phyloP scores from a whole-genome alignment of 108 stramenopile genomes.

The Cyclotella cryptica region DNA sequence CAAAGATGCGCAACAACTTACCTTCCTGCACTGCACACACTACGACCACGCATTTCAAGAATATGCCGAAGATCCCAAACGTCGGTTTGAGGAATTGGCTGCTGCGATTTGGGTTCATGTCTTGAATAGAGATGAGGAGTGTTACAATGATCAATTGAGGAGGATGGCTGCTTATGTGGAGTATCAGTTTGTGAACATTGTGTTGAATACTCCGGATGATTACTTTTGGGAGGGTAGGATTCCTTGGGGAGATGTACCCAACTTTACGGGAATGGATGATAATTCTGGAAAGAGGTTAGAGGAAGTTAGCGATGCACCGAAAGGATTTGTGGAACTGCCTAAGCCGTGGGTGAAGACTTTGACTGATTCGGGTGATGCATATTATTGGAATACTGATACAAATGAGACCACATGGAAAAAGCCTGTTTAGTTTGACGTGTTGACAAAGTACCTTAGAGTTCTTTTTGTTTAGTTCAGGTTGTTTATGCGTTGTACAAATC shows the following conservation, averaged over 20 bases:
- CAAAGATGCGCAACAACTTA: conserved; percentile 87
- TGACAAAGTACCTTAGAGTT: no score
- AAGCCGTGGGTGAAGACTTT: conserved; percentile 71
- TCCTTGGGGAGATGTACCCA: conserved; percentile 83
- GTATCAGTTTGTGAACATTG: conserved; percentile 79
- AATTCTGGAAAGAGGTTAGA: conserved; percentile 60
- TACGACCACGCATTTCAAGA: conserved; percentile 89
- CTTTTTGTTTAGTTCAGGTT: no score
- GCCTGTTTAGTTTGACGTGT: conserved; percentile 33
- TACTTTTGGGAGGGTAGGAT: conserved; percentile 79
- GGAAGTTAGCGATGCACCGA: conserved; percentile 22
- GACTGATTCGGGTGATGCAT: conserved; percentile 74
- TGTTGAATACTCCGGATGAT: conserved; percentile 70
- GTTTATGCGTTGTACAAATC: no score
- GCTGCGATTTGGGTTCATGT: conserved; percentile 61
- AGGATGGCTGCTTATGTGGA: conserved; percentile 84
- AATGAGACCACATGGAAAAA: conserved; percentile 71
- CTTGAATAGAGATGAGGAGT: conserved; percentile 55
- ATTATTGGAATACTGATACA: conserved; percentile 82
- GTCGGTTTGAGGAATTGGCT: conserved; percentile 70
- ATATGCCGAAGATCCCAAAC: conserved; percentile 62
- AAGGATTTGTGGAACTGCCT: conserved; percentile 56
- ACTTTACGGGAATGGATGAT: conserved; percentile 69
- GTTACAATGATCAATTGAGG: conserved; percentile 67
- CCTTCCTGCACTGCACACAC: conserved; percentile 80